Percentiles rank a stretch among this genome's conserved stretches.
These are phyloP conservation scores for Gossypium rotundifolium DNA, from an alignment of 345 rosid species.

Conservation along the genomic window DNA sequence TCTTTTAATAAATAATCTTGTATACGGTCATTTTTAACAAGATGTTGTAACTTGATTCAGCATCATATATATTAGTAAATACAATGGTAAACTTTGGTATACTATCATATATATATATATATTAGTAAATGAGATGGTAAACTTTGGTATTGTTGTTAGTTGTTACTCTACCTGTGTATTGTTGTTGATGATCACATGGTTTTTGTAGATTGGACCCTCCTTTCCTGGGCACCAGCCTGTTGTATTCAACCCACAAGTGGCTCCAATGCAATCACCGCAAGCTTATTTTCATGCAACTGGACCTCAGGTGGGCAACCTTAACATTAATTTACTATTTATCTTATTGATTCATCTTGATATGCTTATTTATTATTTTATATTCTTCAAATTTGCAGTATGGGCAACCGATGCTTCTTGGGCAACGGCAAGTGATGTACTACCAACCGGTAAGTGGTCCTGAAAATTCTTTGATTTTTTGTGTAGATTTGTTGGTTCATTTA, in stretches of 20 bases:
- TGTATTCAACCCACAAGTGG: constrained; percentile 49
- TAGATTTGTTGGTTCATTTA: background rate
- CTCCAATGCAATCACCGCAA: constrained; percentile 52
- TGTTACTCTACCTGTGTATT: background rate
- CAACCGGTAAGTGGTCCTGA: constrained; percentile 49
- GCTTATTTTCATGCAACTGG: constrained; percentile 69
- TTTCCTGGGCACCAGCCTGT: constrained; percentile 65
- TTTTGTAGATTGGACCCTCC: constrained; percentile 56
- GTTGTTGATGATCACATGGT: background rate
- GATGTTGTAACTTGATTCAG: background rate
- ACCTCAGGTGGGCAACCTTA: constrained; percentile 48
- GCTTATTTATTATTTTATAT: constrained; percentile 14
- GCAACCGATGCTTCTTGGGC: constrained; percentile 60
- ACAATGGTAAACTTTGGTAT: background rate
- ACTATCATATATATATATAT: background rate
- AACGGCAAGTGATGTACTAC: constrained; percentile 57
- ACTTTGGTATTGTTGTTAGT: background rate
- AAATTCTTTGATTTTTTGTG: background rate
- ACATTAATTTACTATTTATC: background rate
- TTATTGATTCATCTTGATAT: background rate
- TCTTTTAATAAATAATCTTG: background rate
- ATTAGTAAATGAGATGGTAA: background rate
- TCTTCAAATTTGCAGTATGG: constrained; percentile 46
- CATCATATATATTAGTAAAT: background rate
- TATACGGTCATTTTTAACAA: background rate